Percentiles rank a stretch among this genome's conserved stretches.
Evolutionary conservation across 805 yeast species (phyloP).

Genomic region (Tetrapisispora fleetii): DNA sequence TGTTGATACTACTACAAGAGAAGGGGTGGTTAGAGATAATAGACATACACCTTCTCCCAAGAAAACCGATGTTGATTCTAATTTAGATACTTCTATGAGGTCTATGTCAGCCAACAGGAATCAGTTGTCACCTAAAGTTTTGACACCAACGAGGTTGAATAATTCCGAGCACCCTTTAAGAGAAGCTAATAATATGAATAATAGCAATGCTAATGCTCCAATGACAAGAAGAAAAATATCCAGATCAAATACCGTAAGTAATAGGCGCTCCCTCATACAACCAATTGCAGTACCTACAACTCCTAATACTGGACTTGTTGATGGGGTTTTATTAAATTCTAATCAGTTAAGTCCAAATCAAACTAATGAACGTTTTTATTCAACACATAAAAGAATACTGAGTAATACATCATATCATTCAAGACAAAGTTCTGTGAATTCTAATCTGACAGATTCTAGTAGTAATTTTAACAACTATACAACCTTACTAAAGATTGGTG

Average conservation of each 20-base stretch:
- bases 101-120: background rate
- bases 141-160: background rate
- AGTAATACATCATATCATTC: constrained; percentile 16
- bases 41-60: constrained; percentile 3
- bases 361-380: background rate
- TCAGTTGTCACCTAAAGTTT: background rate
- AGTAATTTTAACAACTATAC: constrained; percentile 2
- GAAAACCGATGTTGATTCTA: background rate
- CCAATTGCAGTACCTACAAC: constrained; percentile 18
- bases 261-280: constrained; percentile 22
- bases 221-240: constrained; percentile 3
- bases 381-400: constrained; percentile 4
- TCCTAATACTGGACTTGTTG: background rate
- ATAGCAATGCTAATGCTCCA: background rate
- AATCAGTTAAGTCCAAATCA: background rate
- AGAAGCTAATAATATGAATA: background rate
- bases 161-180: constrained; percentile 1
- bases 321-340: background rate
- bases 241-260: constrained; percentile 10
- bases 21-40: constrained; percentile 1
- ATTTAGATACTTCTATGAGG: background rate
- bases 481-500: background rate
- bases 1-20: constrained; percentile 30
- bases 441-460: constrained; percentile 5
- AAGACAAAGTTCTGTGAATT: constrained; percentile 9